Base-by-base conservation (phyloP, 176 grass and related monocot species). In the Tillandsia fasciculata region DNA sequence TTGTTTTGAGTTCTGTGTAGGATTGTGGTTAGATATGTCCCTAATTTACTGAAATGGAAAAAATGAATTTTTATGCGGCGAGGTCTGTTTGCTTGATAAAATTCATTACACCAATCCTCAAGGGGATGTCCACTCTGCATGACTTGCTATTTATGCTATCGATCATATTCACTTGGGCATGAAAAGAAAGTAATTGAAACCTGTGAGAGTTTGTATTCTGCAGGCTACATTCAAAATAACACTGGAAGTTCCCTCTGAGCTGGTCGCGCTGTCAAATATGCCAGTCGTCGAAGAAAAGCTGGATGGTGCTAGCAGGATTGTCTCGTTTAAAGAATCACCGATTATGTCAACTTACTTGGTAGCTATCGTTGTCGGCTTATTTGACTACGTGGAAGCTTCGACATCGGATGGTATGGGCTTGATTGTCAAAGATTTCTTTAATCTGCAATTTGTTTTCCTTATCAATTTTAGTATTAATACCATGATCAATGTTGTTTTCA, bases 311-410 rank as follows among this genome's bases (percentile, higher is more conserved):
- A 80, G 80, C 52, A 96, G 89, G 84, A 79, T 51, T 71, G 50
- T 96, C 26, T 85, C 66, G 63, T 92, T 96, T 64, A 74, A 96
- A 66, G 92, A 92, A 87, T 83, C 88, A 50, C 92, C 88, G 47
- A 90, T 96, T 84, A 96, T 96, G 93, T 96, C 93, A 33, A 96
- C 93, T 57, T 96, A 96, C 79, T 77, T 96, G 64, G 85, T 91
- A 59, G 91, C 86, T 50, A 70, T 92, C 81, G 85, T 96, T 84
- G 81, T 96, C 80, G 92, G 92, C 54, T 78, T 87, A 63, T 92
- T 96, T 50, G 92, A 96, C 65, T 89, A 92, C 50, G 76, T 96
- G 66, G 92, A 96, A 87, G 88, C 67, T 78, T 82, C 77, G 29
- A 82, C 92, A 23, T 59, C 73, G 66, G 86, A 96, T 81, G 92